These are phyloP conservation scores for Ogataea kodamae DNA, from an alignment of 805 yeast species.

Conservation along the genomic window DNA sequence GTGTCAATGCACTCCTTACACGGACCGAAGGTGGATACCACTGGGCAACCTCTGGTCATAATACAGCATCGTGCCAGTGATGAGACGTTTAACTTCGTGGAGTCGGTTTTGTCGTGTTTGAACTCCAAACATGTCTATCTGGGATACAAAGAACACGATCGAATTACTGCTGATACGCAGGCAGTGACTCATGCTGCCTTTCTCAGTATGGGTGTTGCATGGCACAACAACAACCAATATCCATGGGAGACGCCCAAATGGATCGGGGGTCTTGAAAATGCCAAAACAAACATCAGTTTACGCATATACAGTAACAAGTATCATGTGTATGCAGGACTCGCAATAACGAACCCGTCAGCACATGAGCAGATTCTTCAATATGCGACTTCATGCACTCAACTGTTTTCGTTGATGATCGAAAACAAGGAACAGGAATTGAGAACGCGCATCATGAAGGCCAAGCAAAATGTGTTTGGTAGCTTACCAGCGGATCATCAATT, in stretches of 20 bases:
- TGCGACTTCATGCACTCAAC: conserved; percentile 76
- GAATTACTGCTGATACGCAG: conserved; percentile 96
- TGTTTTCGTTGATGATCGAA: conserved; percentile 79
- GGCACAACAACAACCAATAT: conserved; percentile 78
- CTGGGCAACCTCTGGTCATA: conserved; percentile 89
- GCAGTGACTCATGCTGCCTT: conserved; percentile 99
- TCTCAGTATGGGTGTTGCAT: conserved; percentile 93
- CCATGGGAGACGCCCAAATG: conserved; percentile 90
- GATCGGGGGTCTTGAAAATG: conserved; percentile 94
- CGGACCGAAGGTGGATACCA: conserved; percentile 86
- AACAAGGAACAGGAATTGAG: conserved; percentile 56
- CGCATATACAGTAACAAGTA: conserved; percentile 91
- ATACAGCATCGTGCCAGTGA: conserved; percentile 67
- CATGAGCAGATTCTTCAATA: conserved; percentile 89
- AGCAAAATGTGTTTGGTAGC: conserved; percentile 71
- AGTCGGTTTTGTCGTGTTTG: conserved; percentile 63
- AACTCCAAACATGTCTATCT: conserved; percentile 74
- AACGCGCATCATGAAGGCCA: conserved; percentile 61
- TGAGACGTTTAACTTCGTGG: conserved; percentile 58
- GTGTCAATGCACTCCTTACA: conserved; percentile 88
- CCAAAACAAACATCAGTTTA: conserved; percentile 87
- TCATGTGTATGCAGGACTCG: conserved; percentile 98
- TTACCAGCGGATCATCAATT: conserved; percentile 53
- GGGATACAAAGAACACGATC: conserved; percentile 86
- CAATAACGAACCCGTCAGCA: conserved; percentile 93